Percentiles rank a stretch among this genome's conserved stretches.
These are phyloP conservation scores for Penicillium sp. DNA, from an alignment of 2,329 filamentous ascomycete species.

Conservation along the genomic window DNA sequence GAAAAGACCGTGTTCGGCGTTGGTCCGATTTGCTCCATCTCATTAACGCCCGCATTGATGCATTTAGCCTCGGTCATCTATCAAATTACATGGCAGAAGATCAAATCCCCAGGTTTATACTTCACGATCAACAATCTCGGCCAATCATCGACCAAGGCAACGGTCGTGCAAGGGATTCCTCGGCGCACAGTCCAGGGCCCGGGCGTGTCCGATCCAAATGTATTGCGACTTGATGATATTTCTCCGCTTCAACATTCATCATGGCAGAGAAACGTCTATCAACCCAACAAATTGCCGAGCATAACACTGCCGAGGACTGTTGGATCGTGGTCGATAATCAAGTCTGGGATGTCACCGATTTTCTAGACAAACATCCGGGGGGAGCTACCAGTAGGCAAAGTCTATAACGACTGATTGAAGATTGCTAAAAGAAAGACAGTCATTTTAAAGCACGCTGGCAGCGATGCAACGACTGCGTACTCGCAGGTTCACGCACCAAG, in stretches of 20 bases:
- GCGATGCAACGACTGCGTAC: constrained; percentile 44
- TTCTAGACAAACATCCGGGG: constrained; percentile 59
- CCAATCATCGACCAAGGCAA: constrained; percentile 11
- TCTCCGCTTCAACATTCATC: neutral
- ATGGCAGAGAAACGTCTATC: constrained; percentile 38
- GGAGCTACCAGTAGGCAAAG: constrained; percentile 46
- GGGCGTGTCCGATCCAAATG: no score
- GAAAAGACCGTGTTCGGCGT: no score
- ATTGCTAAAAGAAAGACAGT: constrained; percentile 23
- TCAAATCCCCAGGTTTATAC: no score
- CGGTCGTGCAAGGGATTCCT: no score
- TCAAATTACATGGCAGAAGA: no score
- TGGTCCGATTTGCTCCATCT: no score
- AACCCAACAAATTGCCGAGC: constrained; percentile 43
- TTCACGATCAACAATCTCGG: constrained; percentile 30
- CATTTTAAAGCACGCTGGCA: constrained; percentile 44
- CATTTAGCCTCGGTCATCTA: no score
- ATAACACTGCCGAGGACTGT: constrained; percentile 48
- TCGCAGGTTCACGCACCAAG: constrained; percentile 44
- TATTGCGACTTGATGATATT: no score
- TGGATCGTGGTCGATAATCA: constrained; percentile 65
- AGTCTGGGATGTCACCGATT: constrained; percentile 63
- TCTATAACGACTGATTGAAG: neutral
- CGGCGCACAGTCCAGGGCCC: no score
- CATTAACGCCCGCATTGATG: no score